Evolutionary conservation across 805 yeast genomes (phyloP).

Genomic region (Starmerella floris): DNA sequence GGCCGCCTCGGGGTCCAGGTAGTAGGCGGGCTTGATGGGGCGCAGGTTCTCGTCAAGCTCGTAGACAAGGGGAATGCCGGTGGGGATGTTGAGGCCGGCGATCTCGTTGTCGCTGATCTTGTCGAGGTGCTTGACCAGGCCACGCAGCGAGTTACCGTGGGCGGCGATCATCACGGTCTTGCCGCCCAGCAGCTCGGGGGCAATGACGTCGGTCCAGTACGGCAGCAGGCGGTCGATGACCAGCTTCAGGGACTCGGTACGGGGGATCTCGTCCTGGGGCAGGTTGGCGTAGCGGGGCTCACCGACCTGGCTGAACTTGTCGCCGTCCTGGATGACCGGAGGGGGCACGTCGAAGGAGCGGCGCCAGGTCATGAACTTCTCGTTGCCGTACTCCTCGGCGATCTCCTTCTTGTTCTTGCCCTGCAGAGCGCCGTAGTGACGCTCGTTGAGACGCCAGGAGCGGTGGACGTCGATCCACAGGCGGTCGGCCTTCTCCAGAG

Average conservation of each 20-base stretch:
- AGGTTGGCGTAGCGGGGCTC: conserved; percentile 76
- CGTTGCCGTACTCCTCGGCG: conserved; percentile 73
- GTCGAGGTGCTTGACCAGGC: conserved; percentile 89
- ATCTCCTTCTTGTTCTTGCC: conserved; percentile 97
- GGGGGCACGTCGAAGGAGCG: conserved; percentile 96
- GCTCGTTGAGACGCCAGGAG: conserved; percentile 96
- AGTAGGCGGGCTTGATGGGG: conserved; percentile 88
- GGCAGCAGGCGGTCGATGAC: conserved; percentile 95
- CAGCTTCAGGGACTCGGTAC: conserved; percentile 85
- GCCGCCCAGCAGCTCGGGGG: conserved; percentile 68
- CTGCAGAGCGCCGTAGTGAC: conserved; percentile 97
- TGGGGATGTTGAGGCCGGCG: conserved; percentile 91
- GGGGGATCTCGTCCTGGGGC: conserved; percentile 79
- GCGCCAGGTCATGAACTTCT: conserved; percentile 93
- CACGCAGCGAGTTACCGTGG: conserved; percentile 98
- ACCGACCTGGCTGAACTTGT: conserved; percentile 70
- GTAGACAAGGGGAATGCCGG: conserved; percentile 95
- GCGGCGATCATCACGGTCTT: conserved; percentile 91
- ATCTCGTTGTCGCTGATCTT: conserved; percentile 82
- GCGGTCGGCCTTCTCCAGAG: conserved; percentile 77
- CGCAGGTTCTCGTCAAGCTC: conserved; percentile 77
- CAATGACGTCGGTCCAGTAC: conserved; percentile 87
- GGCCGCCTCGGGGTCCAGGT: conserved; percentile 98
- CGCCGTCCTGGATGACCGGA: conserved; percentile 65
- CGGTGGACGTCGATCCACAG: conserved; percentile 83